A percentile compares a stretch with the other conserved stretches of the same genome.
Conservation (phyloP, 2,329 filamentous ascomycete genomes). For the Dactylellina haptotyla region DNA sequence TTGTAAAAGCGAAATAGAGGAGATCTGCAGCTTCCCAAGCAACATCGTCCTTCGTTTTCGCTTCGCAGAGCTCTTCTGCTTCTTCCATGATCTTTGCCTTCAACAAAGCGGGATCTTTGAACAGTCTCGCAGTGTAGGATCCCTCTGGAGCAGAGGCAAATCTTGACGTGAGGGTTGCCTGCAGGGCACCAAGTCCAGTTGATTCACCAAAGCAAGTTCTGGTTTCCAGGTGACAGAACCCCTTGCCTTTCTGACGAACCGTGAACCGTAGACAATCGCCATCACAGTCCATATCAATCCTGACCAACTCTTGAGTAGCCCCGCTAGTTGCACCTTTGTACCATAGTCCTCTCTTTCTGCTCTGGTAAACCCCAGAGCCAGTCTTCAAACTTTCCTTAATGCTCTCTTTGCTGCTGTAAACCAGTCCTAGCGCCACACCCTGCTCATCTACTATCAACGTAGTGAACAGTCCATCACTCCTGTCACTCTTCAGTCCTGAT, state of each 20-base stretch:
- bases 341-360: constrained; percentile 93
- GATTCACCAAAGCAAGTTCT: constrained; percentile 91
- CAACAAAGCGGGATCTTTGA: constrained; percentile 88
- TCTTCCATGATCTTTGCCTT: constrained; percentile 99
- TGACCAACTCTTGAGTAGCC: constrained; percentile 88
- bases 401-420: constrained; percentile 94
- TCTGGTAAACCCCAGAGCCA: constrained; percentile 89
- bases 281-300: constrained; percentile 89
- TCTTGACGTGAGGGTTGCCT: constrained; percentile 84
- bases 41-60: constrained; percentile 81
- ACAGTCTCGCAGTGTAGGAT: constrained; percentile 92
- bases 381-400: constrained; percentile 85
- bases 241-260: constrained; percentile 85
- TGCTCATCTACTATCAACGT: constrained; percentile 92
- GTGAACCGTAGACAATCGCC: constrained; percentile 90
- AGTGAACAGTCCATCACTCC: constrained; percentile 82
- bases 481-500: constrained; percentile 80
- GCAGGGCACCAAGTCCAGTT: constrained; percentile 80
- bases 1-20: constrained; percentile 93
- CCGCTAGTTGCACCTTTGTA: constrained; percentile 95
- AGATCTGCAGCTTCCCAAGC: constrained; percentile 95
- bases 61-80: constrained; percentile 91
- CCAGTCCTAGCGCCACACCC: constrained; percentile 83
- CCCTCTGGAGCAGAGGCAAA: constrained; percentile 84
- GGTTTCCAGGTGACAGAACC: constrained; percentile 93